Evolutionary conservation across 2,329 filamentous ascomycete species (phyloP).

Genomic region (Colletotrichum euphorbiae): DNA sequence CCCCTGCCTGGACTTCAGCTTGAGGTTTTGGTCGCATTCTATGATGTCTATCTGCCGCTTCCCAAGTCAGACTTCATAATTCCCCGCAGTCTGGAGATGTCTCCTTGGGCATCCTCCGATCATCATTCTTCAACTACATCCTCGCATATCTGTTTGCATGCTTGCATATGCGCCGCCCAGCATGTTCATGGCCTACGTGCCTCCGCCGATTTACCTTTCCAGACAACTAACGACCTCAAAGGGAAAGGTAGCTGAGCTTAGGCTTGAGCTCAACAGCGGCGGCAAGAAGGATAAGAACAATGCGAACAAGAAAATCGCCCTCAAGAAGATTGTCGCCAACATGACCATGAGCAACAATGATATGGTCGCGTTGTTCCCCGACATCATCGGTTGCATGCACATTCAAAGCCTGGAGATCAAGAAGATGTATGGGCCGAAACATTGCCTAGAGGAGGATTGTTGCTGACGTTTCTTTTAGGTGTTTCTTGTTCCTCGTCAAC

Average conservation of each 20-base stretch:
- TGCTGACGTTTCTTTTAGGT: constrained; percentile 67
- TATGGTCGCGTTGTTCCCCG: constrained; percentile 96
- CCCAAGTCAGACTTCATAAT: not conserved
- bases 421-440: constrained; percentile 81
- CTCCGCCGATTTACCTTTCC: constrained; percentile 54
- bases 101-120: not conserved
- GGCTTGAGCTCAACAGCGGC: constrained; percentile 91
- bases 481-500: constrained; percentile 96
- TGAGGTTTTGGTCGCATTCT: constrained; percentile 1
- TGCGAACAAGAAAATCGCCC: constrained; percentile 92
- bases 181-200: constrained; percentile 67
- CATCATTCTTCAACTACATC: not conserved
- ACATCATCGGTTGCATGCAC: constrained; percentile 95
- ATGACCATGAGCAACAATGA: constrained; percentile 99
- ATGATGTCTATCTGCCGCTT: constrained; percentile 5
- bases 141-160: not conserved
- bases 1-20: constrained; percentile 16
- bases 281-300: constrained; percentile 99
- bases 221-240: constrained; percentile 72
- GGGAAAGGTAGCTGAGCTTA: constrained; percentile 98
- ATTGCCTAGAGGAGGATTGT: not conserved
- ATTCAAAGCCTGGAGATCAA: constrained; percentile 97
- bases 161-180: constrained; percentile 44
- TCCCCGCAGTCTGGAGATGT: not conserved
- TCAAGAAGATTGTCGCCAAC: constrained; percentile 99